Evolutionary conservation across 441 rosid genomes (phyloP).

Genomic region (Euphorbia schlechtendalii): DNA sequence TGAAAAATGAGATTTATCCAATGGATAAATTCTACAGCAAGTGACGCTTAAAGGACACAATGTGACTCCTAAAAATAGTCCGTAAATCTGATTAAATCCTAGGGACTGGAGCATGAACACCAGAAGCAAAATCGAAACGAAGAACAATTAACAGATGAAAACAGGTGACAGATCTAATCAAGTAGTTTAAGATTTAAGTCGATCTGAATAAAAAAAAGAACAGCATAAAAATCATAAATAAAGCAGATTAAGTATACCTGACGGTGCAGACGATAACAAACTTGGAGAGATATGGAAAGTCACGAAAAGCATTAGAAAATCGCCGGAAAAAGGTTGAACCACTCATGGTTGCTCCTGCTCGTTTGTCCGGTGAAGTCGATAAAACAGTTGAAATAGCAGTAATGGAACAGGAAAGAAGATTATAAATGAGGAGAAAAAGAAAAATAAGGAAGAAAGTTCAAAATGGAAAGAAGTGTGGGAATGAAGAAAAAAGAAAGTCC

Average conservation of each 20-base stretch:
- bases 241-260: constrained; percentile 34
- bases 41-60: not conserved
- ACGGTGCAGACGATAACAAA: constrained; percentile 65
- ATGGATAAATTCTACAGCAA: not conserved
- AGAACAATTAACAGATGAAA: not conserved
- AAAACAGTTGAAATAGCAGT: not conserved
- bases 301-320: constrained; percentile 59
- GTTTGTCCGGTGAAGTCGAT: not conserved
- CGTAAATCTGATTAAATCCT: not conserved
- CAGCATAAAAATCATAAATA: too few relatives aligned
- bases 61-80: not conserved
- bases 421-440: not conserved
- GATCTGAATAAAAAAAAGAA: not conserved
- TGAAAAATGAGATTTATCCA: too few relatives aligned
- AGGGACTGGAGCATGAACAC: not conserved
- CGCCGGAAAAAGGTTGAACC: constrained; percentile 44
- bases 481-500: constrained; percentile 4
- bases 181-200: not conserved
- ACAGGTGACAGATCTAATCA: too few relatives aligned
- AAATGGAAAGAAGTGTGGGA: not conserved
- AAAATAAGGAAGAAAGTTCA: not conserved
- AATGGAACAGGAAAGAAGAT: not conserved
- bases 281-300: constrained; percentile 56
- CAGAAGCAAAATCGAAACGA: not conserved
- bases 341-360: constrained; percentile 44